Percentiles rank a stretch among this genome's conserved stretches.
Evolutionary conservation across 2,329 filamentous ascomycete genomes (phyloP).

Genomic region (Coleophoma eucalyptorum): DNA sequence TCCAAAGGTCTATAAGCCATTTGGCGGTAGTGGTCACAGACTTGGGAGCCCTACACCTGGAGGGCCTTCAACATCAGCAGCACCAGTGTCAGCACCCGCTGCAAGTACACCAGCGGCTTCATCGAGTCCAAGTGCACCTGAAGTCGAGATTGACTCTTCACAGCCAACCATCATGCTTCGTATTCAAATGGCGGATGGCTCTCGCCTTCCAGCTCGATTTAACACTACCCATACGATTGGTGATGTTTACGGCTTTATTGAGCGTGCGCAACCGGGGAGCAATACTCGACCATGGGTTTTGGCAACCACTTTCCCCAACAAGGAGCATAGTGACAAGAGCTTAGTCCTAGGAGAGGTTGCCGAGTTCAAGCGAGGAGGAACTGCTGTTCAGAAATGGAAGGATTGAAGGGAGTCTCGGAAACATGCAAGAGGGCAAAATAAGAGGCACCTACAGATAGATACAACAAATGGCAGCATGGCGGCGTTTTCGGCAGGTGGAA

Average conservation of each 20-base stretch:
- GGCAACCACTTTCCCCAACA: slow-evolving; percentile 79
- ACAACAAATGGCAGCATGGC: no score
- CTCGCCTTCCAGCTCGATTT: slow-evolving; percentile 74
- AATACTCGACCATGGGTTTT: slow-evolving; percentile 64
- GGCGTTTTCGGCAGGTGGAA: no score
- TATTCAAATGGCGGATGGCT: slow-evolving; percentile 75
- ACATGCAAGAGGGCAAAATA: no score
- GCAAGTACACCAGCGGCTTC: slow-evolving; percentile 24
- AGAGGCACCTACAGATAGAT: no score
- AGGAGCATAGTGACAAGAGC: slow-evolving; percentile 69
- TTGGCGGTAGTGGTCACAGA: slow-evolving; percentile 66
- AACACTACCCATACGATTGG: slow-evolving; percentile 76
- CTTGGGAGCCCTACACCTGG: slow-evolving; percentile 76
- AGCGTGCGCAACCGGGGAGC: slow-evolving; percentile 56
- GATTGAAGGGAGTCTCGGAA: neutral
- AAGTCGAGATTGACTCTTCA: slow-evolving; percentile 55
- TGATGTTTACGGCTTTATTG: slow-evolving; percentile 73
- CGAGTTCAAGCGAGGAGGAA: slow-evolving; percentile 64
- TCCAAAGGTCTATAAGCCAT: slow-evolving; percentile 74
- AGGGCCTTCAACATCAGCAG: slow-evolving; percentile 35
- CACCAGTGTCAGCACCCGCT: slow-evolving; percentile 30
- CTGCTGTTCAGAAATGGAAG: slow-evolving; percentile 57
- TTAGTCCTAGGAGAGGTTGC: slow-evolving; percentile 54
- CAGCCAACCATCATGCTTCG: slow-evolving; percentile 68
- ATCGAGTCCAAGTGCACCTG: slow-evolving; percentile 28